phyloP scores from a whole-genome alignment of 345 rosid species.

The Citropsis articulata region DNA sequence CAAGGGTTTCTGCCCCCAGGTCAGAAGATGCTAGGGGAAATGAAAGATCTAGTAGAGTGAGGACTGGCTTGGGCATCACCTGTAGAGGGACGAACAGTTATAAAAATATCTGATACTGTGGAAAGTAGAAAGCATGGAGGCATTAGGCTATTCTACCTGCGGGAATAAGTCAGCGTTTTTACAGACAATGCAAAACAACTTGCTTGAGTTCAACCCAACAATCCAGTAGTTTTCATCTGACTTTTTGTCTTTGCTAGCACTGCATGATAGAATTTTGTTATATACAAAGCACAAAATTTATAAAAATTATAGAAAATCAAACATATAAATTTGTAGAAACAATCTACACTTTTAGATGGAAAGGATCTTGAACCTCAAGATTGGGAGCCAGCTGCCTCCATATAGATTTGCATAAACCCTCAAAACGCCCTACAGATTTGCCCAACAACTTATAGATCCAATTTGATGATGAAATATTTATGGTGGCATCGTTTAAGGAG shows the following conservation, averaged over 20 bases:
- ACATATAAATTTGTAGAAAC: neutral
- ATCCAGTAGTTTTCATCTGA: constrained; percentile 82
- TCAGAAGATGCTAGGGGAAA: constrained; percentile 91
- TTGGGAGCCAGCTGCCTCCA: constrained; percentile 96
- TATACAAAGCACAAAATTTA: constrained; percentile 1
- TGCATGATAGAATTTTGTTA: constrained; percentile 29
- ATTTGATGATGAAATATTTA: neutral
- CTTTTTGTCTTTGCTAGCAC: constrained; percentile 63
- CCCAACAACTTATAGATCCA: neutral
- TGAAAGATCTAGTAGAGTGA: constrained; percentile 60
- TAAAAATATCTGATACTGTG: constrained; percentile 1
- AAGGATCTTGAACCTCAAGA: constrained; percentile 68
- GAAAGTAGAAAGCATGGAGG: constrained; percentile 4
- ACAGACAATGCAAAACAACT: constrained; percentile 71
- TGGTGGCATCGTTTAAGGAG: neutral
- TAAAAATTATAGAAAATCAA: neutral
- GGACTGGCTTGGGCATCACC: constrained; percentile 92
- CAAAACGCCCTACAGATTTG: constrained; percentile 61
- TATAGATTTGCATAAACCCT: constrained; percentile 63
- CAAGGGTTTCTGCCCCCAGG: constrained; percentile 86
- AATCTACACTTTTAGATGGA: constrained; percentile 4
- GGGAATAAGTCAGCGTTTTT: constrained; percentile 72
- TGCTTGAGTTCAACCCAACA: constrained; percentile 72
- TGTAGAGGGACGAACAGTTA: constrained; percentile 27
- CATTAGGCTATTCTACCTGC: constrained; percentile 42